Base-by-base conservation (phyloP, 1,284 basidiomycete genomes). In the Quambalaria eucalypti region DNA sequence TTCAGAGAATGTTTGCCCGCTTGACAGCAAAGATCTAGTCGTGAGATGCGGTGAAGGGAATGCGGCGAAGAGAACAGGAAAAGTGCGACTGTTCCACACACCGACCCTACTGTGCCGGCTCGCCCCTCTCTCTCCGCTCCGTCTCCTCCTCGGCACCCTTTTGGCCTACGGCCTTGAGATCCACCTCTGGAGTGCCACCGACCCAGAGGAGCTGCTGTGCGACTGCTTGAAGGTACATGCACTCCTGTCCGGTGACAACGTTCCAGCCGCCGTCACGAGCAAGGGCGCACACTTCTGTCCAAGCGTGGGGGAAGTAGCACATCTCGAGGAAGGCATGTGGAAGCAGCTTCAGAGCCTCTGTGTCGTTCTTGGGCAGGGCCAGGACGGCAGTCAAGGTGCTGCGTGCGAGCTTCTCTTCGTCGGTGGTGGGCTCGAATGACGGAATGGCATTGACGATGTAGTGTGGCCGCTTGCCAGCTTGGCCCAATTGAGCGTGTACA, bases 291-390 rank as follows among this genome's bases (percentile, higher is more conserved):
- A 33, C 29, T 8, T 21, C 26, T 16, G 48, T 49, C 48, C 48
- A 49, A 6, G 31, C 23, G 48, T 49, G 48, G 4, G 31, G 48
- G 48, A 49, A 49, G 31, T 49, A 49, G 48, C 48, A 49, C 48
- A 49, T 49, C 29, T 49, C 48, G 6, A 49, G 29, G 9, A 49
- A 21, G 14, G 23, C 26, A 7, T 26, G 28, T 10, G 36, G 36
- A 10, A 39, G 36, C 16, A n/a, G 36, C 16, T 39, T 21, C 16
- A 21, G 21, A 3, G 36, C 16, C 16, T 14, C 36, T 5, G 36
- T 39, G 10, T 14, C 16, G 36, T 39, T 39, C 16, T 21, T 14
- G n/a, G n/a, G n/a, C 36, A 39, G 10, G 23, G 25, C 28, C 2
- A 49, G 28, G 12, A 49, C 29, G 7, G 28, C 29, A 12, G 48